Evolutionary conservation across 768 basidiomycete genomes (phyloP), one percentile per base, ranked within the genome.

Genomic region (Xerocomus potaroensis): DNA sequence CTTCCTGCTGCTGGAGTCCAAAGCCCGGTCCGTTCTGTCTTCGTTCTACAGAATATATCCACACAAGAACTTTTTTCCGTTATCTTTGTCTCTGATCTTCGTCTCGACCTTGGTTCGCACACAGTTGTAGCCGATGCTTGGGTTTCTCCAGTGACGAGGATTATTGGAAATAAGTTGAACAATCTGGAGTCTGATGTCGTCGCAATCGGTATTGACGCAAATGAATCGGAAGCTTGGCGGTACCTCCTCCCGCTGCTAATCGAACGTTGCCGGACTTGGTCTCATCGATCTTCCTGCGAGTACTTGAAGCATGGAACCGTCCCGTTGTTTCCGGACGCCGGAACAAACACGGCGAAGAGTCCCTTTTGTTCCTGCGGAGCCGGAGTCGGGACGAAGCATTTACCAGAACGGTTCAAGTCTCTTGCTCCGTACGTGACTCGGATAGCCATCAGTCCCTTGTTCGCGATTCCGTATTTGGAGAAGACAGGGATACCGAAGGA

Each of bases 191-290:
- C 5, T 4, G 41, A 18, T n/a, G 38, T 56, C 41, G 45, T 54
- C 14, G 18, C 26, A 15, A 51, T 63, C 30, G 51, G 48, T 36
- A 27, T 58, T 0, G 54, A 59, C 26, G 11, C 27, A n/a, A 35
- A 54, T 15, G 62, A 62, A 48, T 35, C 46, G 23, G 51, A 51
- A 21, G 70, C 68, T 1, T 83, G 79, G 81, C 73, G 73, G 38
- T 66, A 73, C 44, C 68, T 80, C 22, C 58, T 82, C 2, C 80
- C 79, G 4, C 64, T 66, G 7, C 54, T 78, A 24, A 71, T 70
- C 3, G 81, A 82, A 56, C 72, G 78, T 31, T 79, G 79, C 47
- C 72, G 78, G 21, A 69, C 63, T 0, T 82, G 80, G 80, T 54
- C 59, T 8, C 81, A 83, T 56, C 54, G 47, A 14, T 29, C 56